Base-by-base conservation (phyloP, 345 rosid genomes). In the Barbarea vulgaris region DNA sequence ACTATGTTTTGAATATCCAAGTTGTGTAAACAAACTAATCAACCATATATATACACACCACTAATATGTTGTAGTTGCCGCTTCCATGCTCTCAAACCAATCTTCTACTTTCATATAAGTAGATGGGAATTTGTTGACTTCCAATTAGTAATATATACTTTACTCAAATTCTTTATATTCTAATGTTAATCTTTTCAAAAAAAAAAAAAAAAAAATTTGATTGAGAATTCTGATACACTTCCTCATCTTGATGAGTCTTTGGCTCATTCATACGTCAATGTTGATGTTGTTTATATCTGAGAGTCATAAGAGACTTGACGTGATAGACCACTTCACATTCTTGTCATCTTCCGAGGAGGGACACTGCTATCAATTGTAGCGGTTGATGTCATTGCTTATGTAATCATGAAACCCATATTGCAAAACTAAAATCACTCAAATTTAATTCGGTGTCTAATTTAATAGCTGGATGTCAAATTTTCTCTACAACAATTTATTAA, bases 371-470 rank as follows among this genome's bases (percentile, higher is more conserved):
- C 27, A 27, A 55, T 17, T 17, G 3, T 54, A 54, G 28, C 7
- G 0, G 22, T 8, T 69, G 65, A 70, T 70, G 74, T 44, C 66
- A 58, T 58, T 70, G 57, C 74, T 58, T 46, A 70, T 46, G 46
- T 7, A 70, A 56, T 15, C 44, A 55, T 41, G 6, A 42, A 69
- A 56, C 14, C 6, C 3, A 13, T 25, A 25, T 25, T 37, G 25
- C 58, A 37, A 24, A 27, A 12, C 25, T 22, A 6, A 54, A 24
- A 52, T 3, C 48, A 22, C 17, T 67, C 37, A 53, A 53, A 9
- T 17, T 58, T 18, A 9, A 58, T 24, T 21, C 4, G 18, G 5
- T 13, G 15, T 50, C 34, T 22, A 51, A 15, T n/a, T n/a, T 22
- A 51, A 15, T 3, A 50, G 15, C 15, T 21, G 1, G 67, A 22